These are phyloP conservation scores for Suhomyces guaymorum DNA, from an alignment of 1,139 yeast genomes.

Conservation along the genomic window DNA sequence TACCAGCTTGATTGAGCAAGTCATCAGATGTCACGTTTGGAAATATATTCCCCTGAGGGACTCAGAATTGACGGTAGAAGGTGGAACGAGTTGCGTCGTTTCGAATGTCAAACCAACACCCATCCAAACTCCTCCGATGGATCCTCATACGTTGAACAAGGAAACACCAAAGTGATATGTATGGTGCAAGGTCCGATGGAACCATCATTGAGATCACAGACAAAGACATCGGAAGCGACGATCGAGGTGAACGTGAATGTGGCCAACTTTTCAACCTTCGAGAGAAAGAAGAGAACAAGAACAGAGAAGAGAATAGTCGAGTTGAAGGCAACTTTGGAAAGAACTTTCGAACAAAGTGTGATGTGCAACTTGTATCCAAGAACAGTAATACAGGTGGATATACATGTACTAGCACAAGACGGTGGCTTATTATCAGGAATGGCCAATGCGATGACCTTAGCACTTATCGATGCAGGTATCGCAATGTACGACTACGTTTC, in stretches of 20 bases:
- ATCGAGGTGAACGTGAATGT: constrained; percentile 67
- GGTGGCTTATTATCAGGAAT: constrained; percentile 84
- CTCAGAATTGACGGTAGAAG: constrained; percentile 89
- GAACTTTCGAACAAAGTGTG: constrained; percentile 80
- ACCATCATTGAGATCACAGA: constrained; percentile 57
- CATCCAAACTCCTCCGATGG: constrained; percentile 92
- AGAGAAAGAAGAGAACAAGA: constrained; percentile 65
- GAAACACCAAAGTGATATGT: constrained; percentile 86
- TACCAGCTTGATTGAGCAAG: neutral
- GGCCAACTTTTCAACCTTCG: constrained; percentile 80
- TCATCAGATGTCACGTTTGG: constrained; percentile 45
- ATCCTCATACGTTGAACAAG: constrained; percentile 88
- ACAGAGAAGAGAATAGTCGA: constrained; percentile 76
- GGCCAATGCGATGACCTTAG: constrained; percentile 86
- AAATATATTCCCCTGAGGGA: constrained; percentile 92
- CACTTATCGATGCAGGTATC: constrained; percentile 91
- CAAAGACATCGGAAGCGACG: constrained; percentile 49
- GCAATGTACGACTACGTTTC: constrained; percentile 91
- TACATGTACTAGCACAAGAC: constrained; percentile 84
- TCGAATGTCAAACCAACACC: constrained; percentile 79
- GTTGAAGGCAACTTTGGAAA: constrained; percentile 68
- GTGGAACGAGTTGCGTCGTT: constrained; percentile 87
- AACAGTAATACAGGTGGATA: constrained; percentile 69
- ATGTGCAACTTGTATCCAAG: constrained; percentile 77
- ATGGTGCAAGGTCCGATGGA: constrained; percentile 89